phyloP scores from a whole-genome alignment of 352 stramenopile genomes.

The Phytophthora tentaculata region DNA sequence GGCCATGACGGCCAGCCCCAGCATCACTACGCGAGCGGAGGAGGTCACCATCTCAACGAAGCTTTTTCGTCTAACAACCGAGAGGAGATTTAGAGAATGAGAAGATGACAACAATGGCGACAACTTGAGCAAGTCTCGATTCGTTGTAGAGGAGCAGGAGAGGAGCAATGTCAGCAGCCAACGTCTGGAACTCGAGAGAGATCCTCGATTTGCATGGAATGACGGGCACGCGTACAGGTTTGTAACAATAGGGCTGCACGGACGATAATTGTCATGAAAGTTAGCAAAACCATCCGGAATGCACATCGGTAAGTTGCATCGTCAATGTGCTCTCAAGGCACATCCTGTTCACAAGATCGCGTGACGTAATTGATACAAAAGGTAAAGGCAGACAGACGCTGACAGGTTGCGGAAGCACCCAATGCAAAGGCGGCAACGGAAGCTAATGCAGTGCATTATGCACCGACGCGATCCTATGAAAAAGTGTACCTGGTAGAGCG shows the following conservation, averaged over 20 bases:
- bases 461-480: slow-evolving; percentile 5
- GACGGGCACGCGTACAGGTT: slow-evolving; percentile 2
- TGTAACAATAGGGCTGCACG: neutral
- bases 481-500: neutral
- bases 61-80: neutral
- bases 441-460: too few relatives aligned
- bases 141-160: slow-evolving; percentile 18
- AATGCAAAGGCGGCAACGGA: too few relatives aligned
- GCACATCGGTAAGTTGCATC: slow-evolving; percentile 11
- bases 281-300: slow-evolving; percentile 22
- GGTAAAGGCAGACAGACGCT: too few relatives aligned
- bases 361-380: slow-evolving; percentile 12
- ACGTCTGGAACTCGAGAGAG: slow-evolving; percentile 22
- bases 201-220: slow-evolving; percentile 25
- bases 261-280: slow-evolving; percentile 15
- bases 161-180: neutral
- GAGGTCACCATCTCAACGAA: slow-evolving; percentile 22
- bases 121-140: slow-evolving; percentile 8
- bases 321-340: neutral
- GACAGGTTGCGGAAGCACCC: too few relatives aligned
- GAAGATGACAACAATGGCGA: neutral
- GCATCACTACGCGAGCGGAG: slow-evolving; percentile 1
- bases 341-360: slow-evolving; percentile 4
- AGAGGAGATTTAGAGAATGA: slow-evolving; percentile 26
- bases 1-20: slow-evolving; percentile 25